These are phyloP conservation scores for Takakia lepidozioides DNA, from an alignment of 225 moss, liverwort and hornwort species.

Conservation along the genomic window DNA sequence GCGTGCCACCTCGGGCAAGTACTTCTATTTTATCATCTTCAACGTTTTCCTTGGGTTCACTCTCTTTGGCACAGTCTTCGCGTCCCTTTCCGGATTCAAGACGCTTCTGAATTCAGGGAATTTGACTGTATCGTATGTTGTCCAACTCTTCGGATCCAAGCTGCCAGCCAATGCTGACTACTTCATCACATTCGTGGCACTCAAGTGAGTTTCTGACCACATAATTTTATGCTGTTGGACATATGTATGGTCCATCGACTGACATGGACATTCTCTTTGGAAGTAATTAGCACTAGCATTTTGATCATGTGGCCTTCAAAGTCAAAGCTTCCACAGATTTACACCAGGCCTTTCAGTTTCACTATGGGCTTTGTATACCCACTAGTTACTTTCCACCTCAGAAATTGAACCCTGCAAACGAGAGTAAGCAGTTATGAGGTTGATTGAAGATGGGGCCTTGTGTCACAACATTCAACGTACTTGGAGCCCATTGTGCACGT, in stretches of 20 bases:
- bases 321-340: background rate
- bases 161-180: conserved; percentile 75
- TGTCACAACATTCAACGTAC: too few relatives aligned
- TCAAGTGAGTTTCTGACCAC: conserved; percentile 38
- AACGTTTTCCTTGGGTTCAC: conserved; percentile 85
- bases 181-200: conserved; percentile 70
- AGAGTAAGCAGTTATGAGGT: too few relatives aligned
- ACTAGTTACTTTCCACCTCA: too few relatives aligned
- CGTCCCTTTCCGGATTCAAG: conserved; percentile 50
- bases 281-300: too few relatives aligned
- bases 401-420: too few relatives aligned
- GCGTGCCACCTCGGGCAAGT: conserved; percentile 80
- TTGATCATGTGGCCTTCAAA: too few relatives aligned
- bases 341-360: background rate
- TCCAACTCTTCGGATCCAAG: conserved; percentile 62
- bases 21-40: conserved; percentile 82
- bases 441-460: too few relatives aligned
- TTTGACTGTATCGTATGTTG: conserved; percentile 46
- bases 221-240: background rate
- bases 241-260: too few relatives aligned
- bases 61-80: conserved; percentile 72
- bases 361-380: too few relatives aligned
- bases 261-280: too few relatives aligned
- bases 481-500: background rate
- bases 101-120: conserved; percentile 27